Evolutionary conservation across 1,284 basidiomycete genomes (phyloP), one percentile per base, ranked within the genome.

Genomic region (Abortiporus biennis): DNA sequence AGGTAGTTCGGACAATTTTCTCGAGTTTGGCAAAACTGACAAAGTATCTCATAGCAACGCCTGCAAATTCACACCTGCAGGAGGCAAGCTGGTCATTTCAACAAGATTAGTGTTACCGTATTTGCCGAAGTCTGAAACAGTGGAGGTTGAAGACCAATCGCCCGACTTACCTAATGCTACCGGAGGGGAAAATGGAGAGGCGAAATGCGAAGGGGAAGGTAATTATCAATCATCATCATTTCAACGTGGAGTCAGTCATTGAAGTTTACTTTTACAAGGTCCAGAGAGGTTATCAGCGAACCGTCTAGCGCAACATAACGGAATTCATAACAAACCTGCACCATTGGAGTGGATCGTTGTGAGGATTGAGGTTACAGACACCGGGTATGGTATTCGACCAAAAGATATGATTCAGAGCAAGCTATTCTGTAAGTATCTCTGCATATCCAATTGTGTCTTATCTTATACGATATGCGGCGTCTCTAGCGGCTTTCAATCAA

Each of bases 301-400:
- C 32, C 65, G 69, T 40, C 64, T 82, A 21, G 69, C 59, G 33
- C 66, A 69, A 50, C 79, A 81, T 49, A 74, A 80, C 50, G 55
- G 63, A 21, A 55, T 63, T 36, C 61, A 67, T 46, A 55, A 45
- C 42, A 65, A 63, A 44, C 52, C 58, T 1, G 34, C 47, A 29
- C 49, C 54, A 1, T 59, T 71, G 44, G 80, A 85, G 47, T 66
- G 67, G 54, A 81, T 85, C 45, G 74, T 91, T 25, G 82, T 92
- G 9, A 69, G 89, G 44, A 85, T 92, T 33, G 88, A 92, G 59
- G 75, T 92, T 3, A 71, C 73, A 6, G 90, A 92, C 60, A 92
- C 88, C 0, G 90, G 91, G 19, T 79, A 69, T 48, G 91, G 87
- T 1, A 85, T 93, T 49, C 72, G 72, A 47, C 67, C 71, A 36